Percentiles rank a stretch among this genome's conserved stretches.
phyloP scores from a whole-genome alignment of 2,329 filamentous ascomycete species.

The Drechmeria coniospora region DNA sequence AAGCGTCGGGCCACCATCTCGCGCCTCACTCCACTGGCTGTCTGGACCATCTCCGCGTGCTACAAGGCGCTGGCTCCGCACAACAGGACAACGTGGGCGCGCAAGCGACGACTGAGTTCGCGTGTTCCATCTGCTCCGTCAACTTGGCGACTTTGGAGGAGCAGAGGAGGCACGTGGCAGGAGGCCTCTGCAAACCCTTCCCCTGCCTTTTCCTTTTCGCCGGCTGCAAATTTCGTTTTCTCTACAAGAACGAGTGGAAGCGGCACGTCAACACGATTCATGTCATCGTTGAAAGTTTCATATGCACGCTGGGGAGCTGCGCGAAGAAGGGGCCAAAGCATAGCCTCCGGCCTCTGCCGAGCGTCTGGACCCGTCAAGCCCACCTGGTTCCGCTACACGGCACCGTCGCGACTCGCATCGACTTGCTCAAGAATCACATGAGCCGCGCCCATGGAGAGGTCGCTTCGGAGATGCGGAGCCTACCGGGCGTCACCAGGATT shows the following conservation, averaged over 20 bases:
- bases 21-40: too few species aligned
- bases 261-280: conserved; percentile 74
- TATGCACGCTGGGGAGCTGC: conserved; percentile 53
- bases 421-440: conserved; percentile 24
- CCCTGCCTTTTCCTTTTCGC: conserved; percentile 66
- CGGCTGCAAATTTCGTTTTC: conserved; percentile 58
- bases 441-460: neutral
- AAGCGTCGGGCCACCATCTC: too few species aligned
- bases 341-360: neutral
- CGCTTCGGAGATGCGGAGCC: neutral
- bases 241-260: conserved; percentile 90
- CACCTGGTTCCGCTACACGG: neutral
- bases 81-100: too few species aligned
- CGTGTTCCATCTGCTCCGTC: neutral
- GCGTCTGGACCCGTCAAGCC: too few species aligned
- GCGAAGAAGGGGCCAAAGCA: conserved; percentile 8
- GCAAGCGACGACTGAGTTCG: too few species aligned
- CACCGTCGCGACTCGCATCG: conserved; percentile 67
- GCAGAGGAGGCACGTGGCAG: neutral
- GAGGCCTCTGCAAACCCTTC: conserved; percentile 48
- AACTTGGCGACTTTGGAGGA: neutral
- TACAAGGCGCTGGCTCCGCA: too few species aligned
- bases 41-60: too few species aligned
- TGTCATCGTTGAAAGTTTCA: conserved; percentile 56
- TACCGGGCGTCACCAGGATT: too few species aligned